These are phyloP conservation scores for Chenopodium suecicum DNA, from an alignment of 148 eudicot species.

Conservation along the genomic window DNA sequence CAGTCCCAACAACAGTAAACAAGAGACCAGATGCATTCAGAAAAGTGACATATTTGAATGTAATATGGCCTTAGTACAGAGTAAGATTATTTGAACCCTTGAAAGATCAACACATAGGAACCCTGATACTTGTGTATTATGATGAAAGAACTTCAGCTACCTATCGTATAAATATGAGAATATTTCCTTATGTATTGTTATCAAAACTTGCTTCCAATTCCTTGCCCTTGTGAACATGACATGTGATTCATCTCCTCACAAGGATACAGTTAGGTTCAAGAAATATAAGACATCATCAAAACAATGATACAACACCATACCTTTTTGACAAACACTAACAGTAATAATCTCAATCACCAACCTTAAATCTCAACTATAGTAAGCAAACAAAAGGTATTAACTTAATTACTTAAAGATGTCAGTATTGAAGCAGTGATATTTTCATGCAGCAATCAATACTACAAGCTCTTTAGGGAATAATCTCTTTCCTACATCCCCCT, in stretches of 20 bases:
- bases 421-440: not conserved
- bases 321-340: not conserved
- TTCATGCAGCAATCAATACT: not conserved
- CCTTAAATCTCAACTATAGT: not conserved
- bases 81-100: not conserved
- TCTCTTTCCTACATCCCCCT: too few species aligned
- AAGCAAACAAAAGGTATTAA: not conserved
- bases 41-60: not conserved
- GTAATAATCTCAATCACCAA: not conserved
- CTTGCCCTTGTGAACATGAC: not conserved
- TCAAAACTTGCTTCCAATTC: not conserved
- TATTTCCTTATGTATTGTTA: not conserved
- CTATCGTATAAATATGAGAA: not conserved
- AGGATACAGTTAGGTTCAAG: not conserved
- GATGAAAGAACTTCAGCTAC: not conserved
- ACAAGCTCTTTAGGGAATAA: too few species aligned
- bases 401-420: not conserved
- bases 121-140: not conserved
- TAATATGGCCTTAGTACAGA: not conserved
- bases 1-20: not conserved
- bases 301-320: not conserved
- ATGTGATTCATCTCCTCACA: not conserved
- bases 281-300: not conserved
- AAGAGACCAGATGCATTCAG: not conserved
- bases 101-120: not conserved